Conservation (phyloP, 2,329 filamentous ascomycete species). For the Coniochaeta sp. region DNA sequence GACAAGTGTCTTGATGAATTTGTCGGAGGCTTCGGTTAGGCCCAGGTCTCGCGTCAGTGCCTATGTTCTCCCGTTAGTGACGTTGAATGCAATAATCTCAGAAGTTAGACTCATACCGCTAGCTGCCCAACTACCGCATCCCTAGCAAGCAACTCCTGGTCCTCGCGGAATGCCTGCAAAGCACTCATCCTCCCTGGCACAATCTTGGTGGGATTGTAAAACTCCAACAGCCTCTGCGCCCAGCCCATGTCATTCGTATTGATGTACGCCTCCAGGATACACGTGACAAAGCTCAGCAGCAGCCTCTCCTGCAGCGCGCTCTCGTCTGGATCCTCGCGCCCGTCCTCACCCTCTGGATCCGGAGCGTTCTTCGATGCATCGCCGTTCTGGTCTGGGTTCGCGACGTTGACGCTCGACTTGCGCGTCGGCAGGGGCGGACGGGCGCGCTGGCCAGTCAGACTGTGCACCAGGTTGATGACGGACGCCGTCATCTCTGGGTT, state of each 20-base stretch:
- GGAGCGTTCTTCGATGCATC: constrained; percentile 49
- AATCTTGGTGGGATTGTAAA: constrained; percentile 55
- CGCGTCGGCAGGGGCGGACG: constrained; percentile 55
- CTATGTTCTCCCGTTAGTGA: constrained; percentile 21
- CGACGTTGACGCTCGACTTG: constrained; percentile 50
- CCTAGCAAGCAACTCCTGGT: constrained; percentile 52
- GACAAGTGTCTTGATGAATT: constrained; percentile 38
- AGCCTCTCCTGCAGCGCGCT: constrained; percentile 55
- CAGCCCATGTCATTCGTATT: constrained; percentile 53
- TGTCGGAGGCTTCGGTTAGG: constrained; percentile 36
- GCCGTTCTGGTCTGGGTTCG: constrained; percentile 48
- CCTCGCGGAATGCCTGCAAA: constrained; percentile 57
- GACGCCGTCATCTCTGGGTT: constrained; percentile 62
- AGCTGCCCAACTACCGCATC: constrained; percentile 67
- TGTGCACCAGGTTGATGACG: constrained; percentile 64
- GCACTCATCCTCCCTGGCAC: constrained; percentile 56
- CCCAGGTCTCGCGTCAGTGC: constrained; percentile 59
- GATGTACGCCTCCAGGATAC: constrained; percentile 68
- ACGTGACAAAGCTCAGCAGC: constrained; percentile 69
- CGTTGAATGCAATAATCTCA: neutral
- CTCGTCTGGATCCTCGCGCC: constrained; percentile 49
- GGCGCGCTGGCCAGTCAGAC: constrained; percentile 54
- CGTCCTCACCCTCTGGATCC: constrained; percentile 55
- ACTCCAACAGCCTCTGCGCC: constrained; percentile 61
- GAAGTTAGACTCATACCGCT: constrained; percentile 41